Conservation (phyloP, 192 early-diverging fungal species). For the Backusella westeae region DNA sequence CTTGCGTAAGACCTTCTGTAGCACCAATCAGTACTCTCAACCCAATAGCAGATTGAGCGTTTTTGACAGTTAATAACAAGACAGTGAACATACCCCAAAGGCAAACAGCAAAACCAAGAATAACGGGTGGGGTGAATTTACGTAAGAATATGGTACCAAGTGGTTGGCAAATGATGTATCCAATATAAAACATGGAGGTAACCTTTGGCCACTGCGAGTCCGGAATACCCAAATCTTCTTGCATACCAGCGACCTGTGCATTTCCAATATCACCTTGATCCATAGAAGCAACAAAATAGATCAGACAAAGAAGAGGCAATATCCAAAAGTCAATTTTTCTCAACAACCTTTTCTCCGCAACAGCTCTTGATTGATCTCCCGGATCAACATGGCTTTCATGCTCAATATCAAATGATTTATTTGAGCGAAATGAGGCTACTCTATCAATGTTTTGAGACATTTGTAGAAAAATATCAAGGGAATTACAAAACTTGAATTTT, state of each 20-base stretch:
- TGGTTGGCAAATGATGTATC: constrained; percentile 8
- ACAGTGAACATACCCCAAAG: constrained; percentile 15
- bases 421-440: not conserved
- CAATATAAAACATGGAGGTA: not conserved
- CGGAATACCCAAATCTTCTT: constrained; percentile 5
- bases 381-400: not conserved
- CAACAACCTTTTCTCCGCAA: not conserved
- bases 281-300: constrained; percentile 14
- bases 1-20: constrained; percentile 12
- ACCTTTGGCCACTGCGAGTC: not conserved
- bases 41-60: constrained; percentile 1
- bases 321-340: constrained; percentile 23
- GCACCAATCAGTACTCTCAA: constrained; percentile 8
- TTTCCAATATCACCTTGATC: constrained; percentile 20
- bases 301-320: constrained; percentile 5
- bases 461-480: not conserved
- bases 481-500: not conserved
- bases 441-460: not conserved
- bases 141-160: constrained; percentile 13
- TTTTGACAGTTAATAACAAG: constrained; percentile 10
- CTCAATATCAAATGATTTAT: not conserved
- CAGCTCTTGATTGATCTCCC: not conserved
- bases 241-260: constrained; percentile 21
- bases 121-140: not conserved
- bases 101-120: constrained; percentile 13